Conservation (phyloP, 2,329 filamentous ascomycete species). For the Elsinoe perseae region DNA sequence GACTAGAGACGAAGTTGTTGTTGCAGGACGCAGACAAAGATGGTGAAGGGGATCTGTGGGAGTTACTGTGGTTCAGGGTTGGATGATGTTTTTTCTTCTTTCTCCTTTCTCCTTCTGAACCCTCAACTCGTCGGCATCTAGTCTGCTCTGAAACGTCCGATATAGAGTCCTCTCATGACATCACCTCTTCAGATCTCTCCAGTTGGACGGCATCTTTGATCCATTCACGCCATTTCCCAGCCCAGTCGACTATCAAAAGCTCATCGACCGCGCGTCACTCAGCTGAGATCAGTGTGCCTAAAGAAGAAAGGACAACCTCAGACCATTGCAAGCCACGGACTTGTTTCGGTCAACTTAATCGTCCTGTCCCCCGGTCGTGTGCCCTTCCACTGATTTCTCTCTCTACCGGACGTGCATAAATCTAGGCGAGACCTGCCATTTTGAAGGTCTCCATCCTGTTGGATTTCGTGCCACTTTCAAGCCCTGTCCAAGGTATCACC, state of each 20-base stretch:
- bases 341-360: constrained; percentile 9
- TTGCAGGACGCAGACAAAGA: neutral
- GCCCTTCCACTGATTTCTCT: too few species aligned
- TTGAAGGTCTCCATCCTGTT: neutral
- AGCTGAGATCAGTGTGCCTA: neutral
- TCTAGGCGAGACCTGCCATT: constrained; percentile 7
- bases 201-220: constrained; percentile 4
- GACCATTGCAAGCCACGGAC: constrained; percentile 7
- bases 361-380: neutral
- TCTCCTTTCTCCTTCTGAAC: neutral
- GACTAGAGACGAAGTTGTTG: neutral
- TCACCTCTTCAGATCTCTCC: constrained; percentile 10
- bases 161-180: constrained; percentile 1
- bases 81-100: neutral
- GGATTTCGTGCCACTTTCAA: neutral
- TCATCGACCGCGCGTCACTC: constrained; percentile 3
- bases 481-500: neutral
- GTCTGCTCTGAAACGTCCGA: constrained; percentile 2
- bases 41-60: neutral
- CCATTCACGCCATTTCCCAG: constrained; percentile 3
- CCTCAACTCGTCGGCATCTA: neutral
- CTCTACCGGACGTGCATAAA: neutral
- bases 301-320: constrained; percentile 4
- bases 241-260: neutral
- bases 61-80: neutral